Evolutionary conservation across 2,329 filamentous ascomycete species (phyloP).

Genomic region (Epichloe glyceriae): DNA sequence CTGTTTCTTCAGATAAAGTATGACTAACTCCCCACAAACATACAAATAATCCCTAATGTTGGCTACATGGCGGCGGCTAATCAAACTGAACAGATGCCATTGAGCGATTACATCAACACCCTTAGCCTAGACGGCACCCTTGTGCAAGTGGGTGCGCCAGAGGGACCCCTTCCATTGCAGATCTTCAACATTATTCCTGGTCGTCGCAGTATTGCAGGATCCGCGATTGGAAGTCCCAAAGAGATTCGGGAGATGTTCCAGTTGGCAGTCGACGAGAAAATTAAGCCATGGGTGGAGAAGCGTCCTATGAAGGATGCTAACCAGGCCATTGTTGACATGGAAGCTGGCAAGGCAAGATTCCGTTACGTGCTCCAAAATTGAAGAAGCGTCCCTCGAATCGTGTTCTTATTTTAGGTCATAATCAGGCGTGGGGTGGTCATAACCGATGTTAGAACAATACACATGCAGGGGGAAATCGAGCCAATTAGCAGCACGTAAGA

Average conservation of each 20-base stretch:
- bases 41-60: not conserved
- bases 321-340: conserved; percentile 41
- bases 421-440: not conserved
- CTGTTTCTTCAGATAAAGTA: conserved; percentile 30
- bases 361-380: conserved; percentile 33
- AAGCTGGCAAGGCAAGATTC: conserved; percentile 37
- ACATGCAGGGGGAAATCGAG: too few relatives aligned
- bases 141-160: conserved; percentile 44
- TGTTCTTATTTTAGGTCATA: not conserved
- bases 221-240: conserved; percentile 33
- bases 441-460: too few relatives aligned
- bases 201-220: conserved; percentile 34
- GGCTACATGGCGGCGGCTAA: not conserved
- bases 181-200: conserved; percentile 40
- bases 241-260: conserved; percentile 48
- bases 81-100: conserved; percentile 34
- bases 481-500: too few relatives aligned
- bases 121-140: conserved; percentile 47
- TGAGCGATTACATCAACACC: conserved; percentile 46
- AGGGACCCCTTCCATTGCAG: conserved; percentile 8
- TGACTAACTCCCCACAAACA: not conserved
- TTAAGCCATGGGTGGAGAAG: conserved; percentile 44
- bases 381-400: not conserved
- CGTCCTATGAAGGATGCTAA: conserved; percentile 44
- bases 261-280: conserved; percentile 39